Percentiles rank a stretch among this genome's conserved stretches.
Evolutionary conservation across 257 asterid species (phyloP).

Genomic region (Asclepias syriaca): DNA sequence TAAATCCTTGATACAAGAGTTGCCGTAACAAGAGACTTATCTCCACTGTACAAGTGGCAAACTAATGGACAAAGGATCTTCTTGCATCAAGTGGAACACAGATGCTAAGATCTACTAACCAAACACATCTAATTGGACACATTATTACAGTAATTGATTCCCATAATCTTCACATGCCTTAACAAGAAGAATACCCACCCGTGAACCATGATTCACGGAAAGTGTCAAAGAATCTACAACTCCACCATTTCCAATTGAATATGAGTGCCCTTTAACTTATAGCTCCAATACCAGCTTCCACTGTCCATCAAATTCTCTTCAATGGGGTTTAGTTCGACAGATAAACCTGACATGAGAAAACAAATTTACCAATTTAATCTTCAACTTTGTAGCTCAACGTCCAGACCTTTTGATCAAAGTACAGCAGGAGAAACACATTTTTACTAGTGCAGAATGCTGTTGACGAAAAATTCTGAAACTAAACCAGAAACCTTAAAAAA

Average conservation of each 20-base stretch:
- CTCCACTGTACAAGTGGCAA: too few species aligned
- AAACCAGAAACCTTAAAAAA: neutral
- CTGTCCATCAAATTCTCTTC: conserved; percentile 56
- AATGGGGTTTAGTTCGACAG: conserved; percentile 53
- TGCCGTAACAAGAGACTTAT: too few species aligned
- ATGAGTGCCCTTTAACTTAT: conserved; percentile 51
- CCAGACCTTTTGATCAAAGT: neutral
- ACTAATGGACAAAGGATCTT: too few species aligned
- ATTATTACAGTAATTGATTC: too few species aligned
- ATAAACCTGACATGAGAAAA: conserved; percentile 20
- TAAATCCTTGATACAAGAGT: too few species aligned
- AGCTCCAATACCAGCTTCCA: conserved; percentile 97
- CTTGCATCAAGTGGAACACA: too few species aligned
- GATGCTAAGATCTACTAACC: too few species aligned
- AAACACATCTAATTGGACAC: too few species aligned
- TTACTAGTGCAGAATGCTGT: neutral
- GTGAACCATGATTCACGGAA: conserved; percentile 74
- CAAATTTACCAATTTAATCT: neutral
- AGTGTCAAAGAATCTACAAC: conserved; percentile 25
- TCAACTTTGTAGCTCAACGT: neutral
- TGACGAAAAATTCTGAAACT: neutral
- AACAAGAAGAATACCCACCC: conserved; percentile 10
- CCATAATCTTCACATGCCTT: too few species aligned
- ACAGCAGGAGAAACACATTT: neutral
- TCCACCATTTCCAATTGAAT: conserved; percentile 65